phyloP scores from a whole-genome alignment of 768 basidiomycete genomes.

The Hericium rajendrae region DNA sequence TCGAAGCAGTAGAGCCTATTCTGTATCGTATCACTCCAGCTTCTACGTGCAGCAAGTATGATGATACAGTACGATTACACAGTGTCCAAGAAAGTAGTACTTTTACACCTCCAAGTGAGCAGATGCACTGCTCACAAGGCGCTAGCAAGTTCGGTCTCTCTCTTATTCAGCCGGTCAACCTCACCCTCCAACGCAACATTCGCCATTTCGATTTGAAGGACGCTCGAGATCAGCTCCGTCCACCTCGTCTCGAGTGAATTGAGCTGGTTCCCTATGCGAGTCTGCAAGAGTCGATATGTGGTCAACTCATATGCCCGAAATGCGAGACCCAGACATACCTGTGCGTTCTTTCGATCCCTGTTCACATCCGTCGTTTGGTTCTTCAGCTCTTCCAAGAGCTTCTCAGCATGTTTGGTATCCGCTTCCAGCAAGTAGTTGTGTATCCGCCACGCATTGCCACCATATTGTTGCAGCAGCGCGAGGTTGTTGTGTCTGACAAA shows the following conservation, averaged over 20 bases:
- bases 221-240: constrained; percentile 86
- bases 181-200: constrained; percentile 83
- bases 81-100: neutral
- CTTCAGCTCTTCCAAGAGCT: constrained; percentile 65
- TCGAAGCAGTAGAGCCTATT: too few species aligned
- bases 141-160: constrained; percentile 52
- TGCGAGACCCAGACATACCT: constrained; percentile 36
- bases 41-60: too few species aligned
- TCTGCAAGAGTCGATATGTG: constrained; percentile 33
- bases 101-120: neutral
- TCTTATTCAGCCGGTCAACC: constrained; percentile 48
- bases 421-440: constrained; percentile 84
- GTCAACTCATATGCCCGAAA: neutral
- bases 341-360: constrained; percentile 76
- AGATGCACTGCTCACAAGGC: constrained; percentile 8
- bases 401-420: constrained; percentile 62
- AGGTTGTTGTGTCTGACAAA: constrained; percentile 67
- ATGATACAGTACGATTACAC: too few species aligned
- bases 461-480: constrained; percentile 75
- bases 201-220: constrained; percentile 93
- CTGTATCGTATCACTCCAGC: too few species aligned
- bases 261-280: constrained; percentile 68
- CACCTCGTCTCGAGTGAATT: constrained; percentile 78
- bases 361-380: constrained; percentile 80
- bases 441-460: constrained; percentile 84